A percentile compares a stretch with the other conserved stretches of the same genome.
Conservation (phyloP, 495 filamentous ascomycete species). For the Recurvomyces mirabilis region DNA sequence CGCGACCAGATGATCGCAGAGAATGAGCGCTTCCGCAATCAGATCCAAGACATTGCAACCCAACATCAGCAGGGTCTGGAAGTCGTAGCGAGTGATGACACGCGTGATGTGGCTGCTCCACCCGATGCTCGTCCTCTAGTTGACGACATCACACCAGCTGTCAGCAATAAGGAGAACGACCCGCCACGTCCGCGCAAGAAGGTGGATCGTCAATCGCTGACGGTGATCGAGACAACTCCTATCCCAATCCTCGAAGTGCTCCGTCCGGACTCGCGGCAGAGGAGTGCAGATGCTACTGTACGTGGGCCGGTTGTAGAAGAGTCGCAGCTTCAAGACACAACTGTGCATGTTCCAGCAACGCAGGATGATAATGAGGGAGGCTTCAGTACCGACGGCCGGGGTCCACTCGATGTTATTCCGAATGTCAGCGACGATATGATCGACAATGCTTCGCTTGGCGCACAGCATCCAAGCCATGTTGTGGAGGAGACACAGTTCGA, state of each 20-base stretch:
- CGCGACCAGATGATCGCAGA: constrained; percentile 1
- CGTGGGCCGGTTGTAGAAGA: constrained; percentile 10
- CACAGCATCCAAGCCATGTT: background rate
- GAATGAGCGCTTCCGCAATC: background rate
- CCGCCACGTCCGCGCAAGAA: constrained; percentile 20
- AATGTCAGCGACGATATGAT: constrained; percentile 11
- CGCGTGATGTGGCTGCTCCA: background rate
- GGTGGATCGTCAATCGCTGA: constrained; percentile 18
- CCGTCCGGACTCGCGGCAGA: background rate
- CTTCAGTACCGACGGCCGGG: background rate
- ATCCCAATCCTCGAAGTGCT: constrained; percentile 5
- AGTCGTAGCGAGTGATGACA: background rate
- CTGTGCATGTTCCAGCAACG: background rate
- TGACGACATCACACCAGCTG: constrained; percentile 8
- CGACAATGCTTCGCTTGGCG: background rate
- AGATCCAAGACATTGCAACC: background rate
- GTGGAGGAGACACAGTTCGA: constrained; percentile 11
- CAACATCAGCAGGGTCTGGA: too few relatives aligned
- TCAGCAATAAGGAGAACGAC: constrained; percentile 10
- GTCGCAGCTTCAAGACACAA: background rate
- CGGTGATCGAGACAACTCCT: constrained; percentile 2
- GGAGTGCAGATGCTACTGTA: background rate
- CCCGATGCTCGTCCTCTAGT: background rate
- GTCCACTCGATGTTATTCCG: background rate
- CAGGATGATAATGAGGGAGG: background rate